These are phyloP conservation scores for Boletus bicolor DNA, from an alignment of 768 basidiomycete genomes.

Conservation along the genomic window DNA sequence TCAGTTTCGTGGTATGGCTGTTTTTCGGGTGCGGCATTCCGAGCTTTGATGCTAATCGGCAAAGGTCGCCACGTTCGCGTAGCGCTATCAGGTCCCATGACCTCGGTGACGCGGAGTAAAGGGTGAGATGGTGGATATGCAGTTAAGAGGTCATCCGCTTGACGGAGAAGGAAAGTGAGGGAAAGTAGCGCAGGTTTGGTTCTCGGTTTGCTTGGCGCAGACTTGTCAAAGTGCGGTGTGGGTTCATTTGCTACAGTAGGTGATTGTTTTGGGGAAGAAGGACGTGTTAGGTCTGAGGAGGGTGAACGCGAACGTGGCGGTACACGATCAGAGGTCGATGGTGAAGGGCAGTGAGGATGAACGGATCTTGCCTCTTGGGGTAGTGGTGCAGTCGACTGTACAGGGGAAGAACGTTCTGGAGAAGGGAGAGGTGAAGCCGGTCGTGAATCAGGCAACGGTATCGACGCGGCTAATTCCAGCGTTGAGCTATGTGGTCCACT, in stretches of 20 bases:
- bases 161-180: constrained; percentile 49
- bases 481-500: neutral
- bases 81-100: constrained; percentile 78
- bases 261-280: neutral
- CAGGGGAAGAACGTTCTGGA: neutral
- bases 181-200: constrained; percentile 32
- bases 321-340: neutral
- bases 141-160: constrained; percentile 57
- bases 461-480: constrained; percentile 16
- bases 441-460: constrained; percentile 20
- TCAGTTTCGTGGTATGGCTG: constrained; percentile 22
- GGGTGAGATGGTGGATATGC: constrained; percentile 60
- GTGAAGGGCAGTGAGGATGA: neutral
- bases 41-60: constrained; percentile 24
- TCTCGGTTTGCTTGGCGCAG: constrained; percentile 7
- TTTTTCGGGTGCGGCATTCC: constrained; percentile 23
- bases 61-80: constrained; percentile 61
- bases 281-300: neutral
- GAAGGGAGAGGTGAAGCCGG: constrained; percentile 11
- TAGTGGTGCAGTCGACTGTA: neutral
- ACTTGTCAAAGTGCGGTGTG: constrained; percentile 1
- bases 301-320: constrained; percentile 3
- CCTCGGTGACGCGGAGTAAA: constrained; percentile 47
- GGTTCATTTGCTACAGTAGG: neutral
- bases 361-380: neutral